Base-by-base conservation (phyloP, 2,329 filamentous ascomycete genomes). In the Fusarium sacchari region DNA sequence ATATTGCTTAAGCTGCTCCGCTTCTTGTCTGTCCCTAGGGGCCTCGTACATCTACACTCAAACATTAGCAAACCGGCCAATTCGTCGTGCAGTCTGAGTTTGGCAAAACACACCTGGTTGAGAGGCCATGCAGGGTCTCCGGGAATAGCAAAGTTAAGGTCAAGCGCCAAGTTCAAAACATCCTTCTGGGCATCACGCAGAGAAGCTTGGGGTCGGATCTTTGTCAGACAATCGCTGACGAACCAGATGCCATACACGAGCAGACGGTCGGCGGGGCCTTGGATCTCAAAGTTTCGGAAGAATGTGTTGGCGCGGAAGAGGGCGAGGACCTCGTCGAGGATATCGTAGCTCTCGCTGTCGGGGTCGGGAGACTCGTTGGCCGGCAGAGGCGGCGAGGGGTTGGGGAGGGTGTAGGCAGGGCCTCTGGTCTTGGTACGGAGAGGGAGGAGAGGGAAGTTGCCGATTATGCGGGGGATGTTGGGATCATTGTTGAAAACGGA, bases 261-360 rank as follows among this genome's bases (percentile, higher is more conserved):
- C 80, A 98, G 91, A 44, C 96, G 90, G 84, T 99, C 96, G 66
- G 96, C 96, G 32, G 94, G 93, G 20, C 96, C 96, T 85, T 97
- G 96, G 86, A 98, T 97, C 88, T 98, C 96, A 80, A 99, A 99
- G 88, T 98, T 99, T 80, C 96, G 93, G 89, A 98, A 99, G 84
- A 99, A 96, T 69, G 96, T 98, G 87, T 99, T 98, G 79, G 96
- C 96, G 74, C 96, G 94, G 89, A 98, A 99, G 56, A 98, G 90
- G 18, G 92, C 89, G 62, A 99, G 89, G 58, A 97, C 91, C 87
- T 99, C 96, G 85, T 99, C 96, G 62, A 98, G 89, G 71, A 96
- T 94, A 86, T 99, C 96, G 88, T 98, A 98, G 80, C 93, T 95
- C 83, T 97, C 94, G 83, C 91, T 92, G 82, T 96, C 94, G 56